Evolutionary conservation across 1,284 basidiomycete species (phyloP).

Genomic region (Pascua guehoae): DNA sequence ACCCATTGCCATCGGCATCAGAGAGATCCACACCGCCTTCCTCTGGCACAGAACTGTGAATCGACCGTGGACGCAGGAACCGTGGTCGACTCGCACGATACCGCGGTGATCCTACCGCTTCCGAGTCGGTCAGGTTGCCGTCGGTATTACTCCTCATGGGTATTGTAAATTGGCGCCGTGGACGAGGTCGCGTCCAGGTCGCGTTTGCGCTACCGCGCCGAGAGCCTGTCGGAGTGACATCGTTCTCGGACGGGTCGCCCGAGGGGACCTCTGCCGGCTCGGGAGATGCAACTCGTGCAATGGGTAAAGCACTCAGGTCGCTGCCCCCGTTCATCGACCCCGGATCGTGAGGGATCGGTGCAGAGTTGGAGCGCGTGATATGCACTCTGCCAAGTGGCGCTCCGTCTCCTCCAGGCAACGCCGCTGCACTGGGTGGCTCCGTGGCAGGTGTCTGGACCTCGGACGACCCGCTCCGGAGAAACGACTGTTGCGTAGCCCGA

Average conservation of each 20-base stretch:
- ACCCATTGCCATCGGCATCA: too few relatives aligned
- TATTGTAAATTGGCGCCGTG: neutral
- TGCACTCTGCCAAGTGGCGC: neutral
- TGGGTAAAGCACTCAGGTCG: too few relatives aligned
- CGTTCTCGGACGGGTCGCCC: neutral
- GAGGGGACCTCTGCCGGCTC: neutral
- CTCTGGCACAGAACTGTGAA: conserved; percentile 1
- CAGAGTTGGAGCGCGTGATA: conserved; percentile 11
- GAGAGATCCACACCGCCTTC: neutral
- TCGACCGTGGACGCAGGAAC: too few relatives aligned
- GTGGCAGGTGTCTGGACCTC: neutral
- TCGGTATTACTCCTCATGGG: neutral
- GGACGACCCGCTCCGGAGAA: conserved; percentile 2
- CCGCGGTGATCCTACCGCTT: neutral
- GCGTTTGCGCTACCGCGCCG: neutral
- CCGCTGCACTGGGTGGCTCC: too few relatives aligned
- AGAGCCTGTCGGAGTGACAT: too few relatives aligned
- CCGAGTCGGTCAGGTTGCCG: conserved; percentile 17
- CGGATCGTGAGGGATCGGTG: neutral
- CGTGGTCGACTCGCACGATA: too few relatives aligned
- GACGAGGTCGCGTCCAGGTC: neutral
- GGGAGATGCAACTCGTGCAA: neutral
- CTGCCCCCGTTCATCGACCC: too few relatives aligned
- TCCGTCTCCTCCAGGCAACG: neutral
- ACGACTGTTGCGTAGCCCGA: neutral